Evolutionary conservation across 768 basidiomycete species (phyloP), one percentile per base, ranked within the genome.

Genomic region (Suillus lakei): DNA sequence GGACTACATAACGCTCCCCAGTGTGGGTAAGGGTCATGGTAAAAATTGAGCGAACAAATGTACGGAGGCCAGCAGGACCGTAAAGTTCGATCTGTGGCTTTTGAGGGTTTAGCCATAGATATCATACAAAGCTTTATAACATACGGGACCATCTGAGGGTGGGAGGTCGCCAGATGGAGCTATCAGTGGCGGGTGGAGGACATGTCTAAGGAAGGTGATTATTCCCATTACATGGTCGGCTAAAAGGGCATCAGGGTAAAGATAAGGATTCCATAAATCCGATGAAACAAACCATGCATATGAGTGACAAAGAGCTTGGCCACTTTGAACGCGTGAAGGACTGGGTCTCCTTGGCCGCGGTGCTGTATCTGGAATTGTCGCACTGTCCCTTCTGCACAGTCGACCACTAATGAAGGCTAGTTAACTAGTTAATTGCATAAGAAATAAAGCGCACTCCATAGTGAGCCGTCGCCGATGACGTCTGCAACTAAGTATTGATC

Each of bases 291-390:
- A 89, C 93, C 86, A 71, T 95, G 93, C 86, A 94, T 88, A 70
- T 95, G 94, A 2, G 93, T 95, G 60, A 95, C 82, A 74, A 95
- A 94, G 51, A 96, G 84, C 71, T 90, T 92, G 3, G 78, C 76
- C 34, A 95, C 80, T 64, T 78, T 85, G 41, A 73, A 80, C 21
- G 82, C 71, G 70, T 80, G 83, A 63, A 88, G 70, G 58, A 70
- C 46, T 71, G 69, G 56, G 67, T 75, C 62, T 48, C 67, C 67
- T 69, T 70, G 65, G 38, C 69, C 62, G 55, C 67, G 70, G n/a
- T 88, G 86, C 64, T 91, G 88, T 5, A 79, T 76, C 21, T 80
- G 76, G 67, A 93, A 88, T 72, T 94, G 92, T 32, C 90, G 82
- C 16, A 85, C 77, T 15, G 92, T 93, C 41, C 93, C 93, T 76